phyloP scores from a whole-genome alignment of 805 yeast genomes.

The Lachancea waltii region DNA sequence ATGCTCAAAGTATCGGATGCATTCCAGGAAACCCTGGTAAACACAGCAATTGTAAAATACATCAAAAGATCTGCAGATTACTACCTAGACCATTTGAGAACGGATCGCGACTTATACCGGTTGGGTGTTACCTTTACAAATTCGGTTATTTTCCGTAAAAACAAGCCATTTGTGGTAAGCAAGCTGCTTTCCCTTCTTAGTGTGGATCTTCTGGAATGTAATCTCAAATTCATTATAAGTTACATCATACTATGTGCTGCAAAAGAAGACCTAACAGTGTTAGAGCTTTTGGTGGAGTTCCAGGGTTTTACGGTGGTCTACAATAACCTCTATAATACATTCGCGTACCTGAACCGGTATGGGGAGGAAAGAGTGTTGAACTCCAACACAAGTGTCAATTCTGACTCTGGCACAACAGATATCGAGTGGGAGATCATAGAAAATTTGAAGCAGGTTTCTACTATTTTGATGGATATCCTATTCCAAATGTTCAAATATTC shows the following conservation, averaged over 20 bases:
- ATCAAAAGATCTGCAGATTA: conserved; percentile 25
- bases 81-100: conserved; percentile 21
- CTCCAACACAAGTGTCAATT: conserved; percentile 6
- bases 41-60: conserved; percentile 26
- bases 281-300: conserved; percentile 44
- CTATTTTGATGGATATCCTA: conserved; percentile 44
- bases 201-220: conserved; percentile 32
- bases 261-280: conserved; percentile 36
- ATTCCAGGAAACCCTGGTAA: conserved; percentile 14
- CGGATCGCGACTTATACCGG: conserved; percentile 33
- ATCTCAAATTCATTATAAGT: conserved; percentile 37
- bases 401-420: conserved; percentile 15
- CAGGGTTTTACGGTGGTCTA: conserved; percentile 46
- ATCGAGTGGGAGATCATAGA: conserved; percentile 31
- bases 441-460: conserved; percentile 35
- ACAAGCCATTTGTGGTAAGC: conserved; percentile 42
- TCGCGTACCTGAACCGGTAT: conserved; percentile 30
- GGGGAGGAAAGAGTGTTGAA: conserved; percentile 15
- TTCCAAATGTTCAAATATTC: conserved; percentile 50
- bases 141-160: conserved; percentile 33
- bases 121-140: conserved; percentile 32
- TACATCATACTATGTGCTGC: conserved; percentile 42
- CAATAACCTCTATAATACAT: conserved; percentile 34
- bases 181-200: conserved; percentile 42
- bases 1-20: conserved; percentile 15